Evolutionary conservation across 202 grass and related monocot species (phyloP).

Genomic region (Schoenoplectus tabernaemontani): DNA sequence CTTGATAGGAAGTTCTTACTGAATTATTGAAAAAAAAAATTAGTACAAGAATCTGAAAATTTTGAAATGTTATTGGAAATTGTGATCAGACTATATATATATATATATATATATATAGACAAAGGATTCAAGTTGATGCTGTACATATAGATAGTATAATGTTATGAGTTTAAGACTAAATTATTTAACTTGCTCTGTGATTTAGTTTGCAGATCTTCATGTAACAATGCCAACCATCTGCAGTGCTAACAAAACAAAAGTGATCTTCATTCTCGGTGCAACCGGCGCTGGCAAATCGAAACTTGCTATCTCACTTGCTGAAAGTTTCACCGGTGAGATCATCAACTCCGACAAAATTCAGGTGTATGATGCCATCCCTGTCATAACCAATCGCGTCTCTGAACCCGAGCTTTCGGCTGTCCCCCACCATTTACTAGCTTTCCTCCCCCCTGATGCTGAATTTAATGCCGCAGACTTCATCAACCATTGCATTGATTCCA

Average conservation of each 20-base stretch:
- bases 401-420: constrained; percentile 22
- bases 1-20: too few relatives aligned
- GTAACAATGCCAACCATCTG: not conserved
- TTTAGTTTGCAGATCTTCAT: not conserved
- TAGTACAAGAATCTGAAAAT: too few relatives aligned
- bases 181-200: not conserved
- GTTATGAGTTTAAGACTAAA: not conserved
- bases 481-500: constrained; percentile 1
- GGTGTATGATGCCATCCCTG: constrained; percentile 38
- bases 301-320: constrained; percentile 41
- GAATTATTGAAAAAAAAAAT: too few relatives aligned
- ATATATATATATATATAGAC: too few relatives aligned
- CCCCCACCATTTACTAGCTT: constrained; percentile 45
- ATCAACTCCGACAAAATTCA: constrained; percentile 64
- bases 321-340: constrained; percentile 32
- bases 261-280: constrained; percentile 46
- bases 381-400: constrained; percentile 42
- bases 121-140: too few relatives aligned
- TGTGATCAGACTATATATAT: too few relatives aligned
- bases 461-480: constrained; percentile 32
- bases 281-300: constrained; percentile 48
- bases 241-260: constrained; percentile 25
- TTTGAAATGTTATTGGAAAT: too few relatives aligned
- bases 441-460: constrained; percentile 29
- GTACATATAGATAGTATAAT: too few relatives aligned